phyloP scores from a whole-genome alignment of 352 stramenopile genomes.

The Phytophthora sansomeana region DNA sequence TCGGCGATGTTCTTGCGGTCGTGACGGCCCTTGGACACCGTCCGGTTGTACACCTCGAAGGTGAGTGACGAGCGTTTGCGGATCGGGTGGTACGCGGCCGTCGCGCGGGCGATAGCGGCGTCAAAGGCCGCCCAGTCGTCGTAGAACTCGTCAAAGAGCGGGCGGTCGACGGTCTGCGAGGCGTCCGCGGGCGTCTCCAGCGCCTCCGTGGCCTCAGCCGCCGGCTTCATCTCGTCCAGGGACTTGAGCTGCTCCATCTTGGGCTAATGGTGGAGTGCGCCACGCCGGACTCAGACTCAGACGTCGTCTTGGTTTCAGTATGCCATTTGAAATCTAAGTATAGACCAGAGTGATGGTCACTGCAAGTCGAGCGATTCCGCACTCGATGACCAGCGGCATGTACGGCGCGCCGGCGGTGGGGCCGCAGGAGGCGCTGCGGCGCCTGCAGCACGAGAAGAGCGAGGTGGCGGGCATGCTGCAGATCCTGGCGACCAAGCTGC shows the following conservation, averaged over 20 bases:
- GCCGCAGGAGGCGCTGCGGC: constrained; percentile 45
- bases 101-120: constrained; percentile 61
- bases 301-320: constrained; percentile 16
- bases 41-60: constrained; percentile 89
- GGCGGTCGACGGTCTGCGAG: neutral
- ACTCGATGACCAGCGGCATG: constrained; percentile 22
- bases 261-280: neutral
- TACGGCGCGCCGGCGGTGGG: constrained; percentile 6
- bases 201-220: neutral
- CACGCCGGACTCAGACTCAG: constrained; percentile 10
- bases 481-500: constrained; percentile 57
- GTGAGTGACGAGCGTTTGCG: constrained; percentile 85
- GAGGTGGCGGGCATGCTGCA: constrained; percentile 63
- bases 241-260: constrained; percentile 36
- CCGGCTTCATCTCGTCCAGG: constrained; percentile 35
- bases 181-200: constrained; percentile 5
- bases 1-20: constrained; percentile 79
- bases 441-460: constrained; percentile 58
- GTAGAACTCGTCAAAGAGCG: constrained; percentile 81
- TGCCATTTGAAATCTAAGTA: neutral
- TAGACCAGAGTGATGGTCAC: constrained; percentile 18
- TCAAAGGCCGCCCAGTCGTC: constrained; percentile 81
- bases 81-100: constrained; percentile 75
- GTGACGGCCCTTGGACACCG: constrained; percentile 84
- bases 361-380: constrained; percentile 33